Base-by-base conservation (phyloP, 1,284 basidiomycete genomes). In the Papiliotrema nemorosa region DNA sequence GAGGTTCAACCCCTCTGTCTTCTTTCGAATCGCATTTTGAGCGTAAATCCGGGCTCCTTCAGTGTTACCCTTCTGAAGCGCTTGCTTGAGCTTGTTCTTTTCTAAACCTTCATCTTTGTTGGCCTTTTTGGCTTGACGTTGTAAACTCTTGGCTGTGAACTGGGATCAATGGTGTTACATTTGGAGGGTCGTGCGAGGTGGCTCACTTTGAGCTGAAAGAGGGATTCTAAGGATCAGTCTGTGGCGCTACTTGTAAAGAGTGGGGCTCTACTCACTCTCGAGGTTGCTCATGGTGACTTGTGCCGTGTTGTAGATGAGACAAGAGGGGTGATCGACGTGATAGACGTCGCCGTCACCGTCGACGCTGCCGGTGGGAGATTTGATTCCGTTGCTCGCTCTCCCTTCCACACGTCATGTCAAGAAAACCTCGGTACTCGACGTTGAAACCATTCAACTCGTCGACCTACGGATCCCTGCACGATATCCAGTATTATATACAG, bases 31-130 rank as follows among this genome's bases (percentile, higher is more conserved):
- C 39, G 96, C 90, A 69, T 98, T 99, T 40, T 91, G 86, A 14
- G 96, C 96, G 72, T 98, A 98, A 79, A 99, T 98, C 52, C 90
- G 83, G n/a, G 96, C 96, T 40, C 94, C 92, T 57, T 99, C 96
- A 44, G 82, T 89, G 77, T 99, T 98, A 45, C 92, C 91, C 76
- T 98, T 93, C 67, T 90, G 87, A 6, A 98, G 80, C 5, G 96
- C 96, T 93, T 92, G 92, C 81, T 97, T 97, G 53, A 97, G 76
- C 60, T 87, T 85, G 51, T 84, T 64, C 75, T 91, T 93, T 78
- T 97, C 92, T 0, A 81, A 67, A 21, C 78, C 80, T 77, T 97
- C 92, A 68, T 96, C 92, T 69, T 93, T 97, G 76, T 90, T 84
- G 0, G 92, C 91, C 74, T 96, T 97, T 80, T 90, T 92, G 12